Conservation (phyloP, 371 early-diverging fungal genomes). For the Cokeromyces recurvatus region DNA sequence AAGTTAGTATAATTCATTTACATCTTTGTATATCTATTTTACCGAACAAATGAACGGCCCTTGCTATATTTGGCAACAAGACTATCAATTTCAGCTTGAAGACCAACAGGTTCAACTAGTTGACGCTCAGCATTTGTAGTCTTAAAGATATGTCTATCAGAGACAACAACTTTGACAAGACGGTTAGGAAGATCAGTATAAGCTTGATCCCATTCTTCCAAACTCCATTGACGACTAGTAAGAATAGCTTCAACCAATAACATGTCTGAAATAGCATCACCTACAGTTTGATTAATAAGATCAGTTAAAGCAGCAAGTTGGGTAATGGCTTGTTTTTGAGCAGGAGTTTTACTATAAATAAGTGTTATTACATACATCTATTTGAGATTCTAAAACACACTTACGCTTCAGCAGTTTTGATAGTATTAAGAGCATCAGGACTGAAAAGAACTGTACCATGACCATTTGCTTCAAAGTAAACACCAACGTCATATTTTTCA, state of each 20-base stretch:
- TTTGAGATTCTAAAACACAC: conserved; percentile 1
- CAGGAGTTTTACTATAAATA: conserved; percentile 59
- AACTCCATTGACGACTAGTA: conserved; percentile 73
- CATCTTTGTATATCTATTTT: conserved; percentile 8
- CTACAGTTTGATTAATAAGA: conserved; percentile 97
- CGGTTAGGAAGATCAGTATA: conserved; percentile 95
- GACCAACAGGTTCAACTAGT: conserved; percentile 81
- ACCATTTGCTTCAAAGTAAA: conserved; percentile 99
- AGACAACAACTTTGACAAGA: conserved; percentile 93
- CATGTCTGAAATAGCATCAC: conserved; percentile 98
- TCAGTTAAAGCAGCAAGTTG: conserved; percentile 81
- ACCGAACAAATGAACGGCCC: conserved; percentile 94
- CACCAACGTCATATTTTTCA: conserved; percentile 95
- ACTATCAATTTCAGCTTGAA: conserved; percentile 86
- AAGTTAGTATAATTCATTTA: too few relatives aligned
- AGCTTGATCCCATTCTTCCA: conserved; percentile 86
- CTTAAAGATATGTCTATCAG: conserved; percentile 82
- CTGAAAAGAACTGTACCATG: conserved; percentile 99
- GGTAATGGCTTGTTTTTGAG: conserved; percentile 73
- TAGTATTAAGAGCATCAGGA: conserved; percentile 69
- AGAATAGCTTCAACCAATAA: conserved; percentile 93
- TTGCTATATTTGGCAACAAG: conserved; percentile 75
- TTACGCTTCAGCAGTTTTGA: conserved; percentile 69
- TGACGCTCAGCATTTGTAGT: conserved; percentile 96
- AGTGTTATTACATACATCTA: not conserved